These are phyloP conservation scores for Daldinia bambusicola DNA, from an alignment of 495 filamentous ascomycete genomes.

Conservation along the genomic window DNA sequence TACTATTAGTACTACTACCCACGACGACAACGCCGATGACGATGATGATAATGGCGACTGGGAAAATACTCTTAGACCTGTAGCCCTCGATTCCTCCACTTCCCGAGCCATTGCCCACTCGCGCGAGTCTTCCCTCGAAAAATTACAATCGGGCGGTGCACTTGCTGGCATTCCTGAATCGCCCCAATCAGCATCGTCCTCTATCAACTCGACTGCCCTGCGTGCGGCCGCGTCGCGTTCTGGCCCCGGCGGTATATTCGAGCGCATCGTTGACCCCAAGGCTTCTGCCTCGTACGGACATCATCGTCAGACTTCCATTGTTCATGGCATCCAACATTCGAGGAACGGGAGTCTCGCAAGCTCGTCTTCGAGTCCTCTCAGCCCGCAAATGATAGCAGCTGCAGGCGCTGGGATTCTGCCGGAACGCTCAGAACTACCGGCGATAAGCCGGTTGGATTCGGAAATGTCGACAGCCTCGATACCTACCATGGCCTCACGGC, in stretches of 20 bases:
- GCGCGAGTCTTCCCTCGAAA: constrained; percentile 62
- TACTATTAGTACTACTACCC: background rate
- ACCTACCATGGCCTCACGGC: constrained; percentile 47
- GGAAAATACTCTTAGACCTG: constrained; percentile 56
- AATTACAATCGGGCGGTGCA: constrained; percentile 60
- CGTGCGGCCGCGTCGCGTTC: constrained; percentile 52
- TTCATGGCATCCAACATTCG: constrained; percentile 92
- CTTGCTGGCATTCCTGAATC: constrained; percentile 56
- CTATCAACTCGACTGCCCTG: constrained; percentile 44
- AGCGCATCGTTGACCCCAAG: constrained; percentile 66
- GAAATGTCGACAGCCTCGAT: constrained; percentile 50
- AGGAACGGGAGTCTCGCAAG: constrained; percentile 77
- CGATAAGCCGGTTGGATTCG: constrained; percentile 55
- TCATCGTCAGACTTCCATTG: constrained; percentile 92
- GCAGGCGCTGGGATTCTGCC: constrained; percentile 60
- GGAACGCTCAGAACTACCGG: constrained; percentile 57
- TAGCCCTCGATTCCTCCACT: constrained; percentile 49
- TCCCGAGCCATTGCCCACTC: constrained; percentile 56
- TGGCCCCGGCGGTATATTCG: constrained; percentile 67
- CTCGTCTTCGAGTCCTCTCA: constrained; percentile 77
- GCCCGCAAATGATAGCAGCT: constrained; percentile 83
- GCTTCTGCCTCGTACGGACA: constrained; percentile 74
- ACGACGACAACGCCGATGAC: constrained; percentile 54
- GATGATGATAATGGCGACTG: constrained; percentile 45
- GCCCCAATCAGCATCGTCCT: constrained; percentile 44